These are phyloP conservation scores for Canna indica DNA, from an alignment of 176 grass and related monocot species.

Conservation along the genomic window DNA sequence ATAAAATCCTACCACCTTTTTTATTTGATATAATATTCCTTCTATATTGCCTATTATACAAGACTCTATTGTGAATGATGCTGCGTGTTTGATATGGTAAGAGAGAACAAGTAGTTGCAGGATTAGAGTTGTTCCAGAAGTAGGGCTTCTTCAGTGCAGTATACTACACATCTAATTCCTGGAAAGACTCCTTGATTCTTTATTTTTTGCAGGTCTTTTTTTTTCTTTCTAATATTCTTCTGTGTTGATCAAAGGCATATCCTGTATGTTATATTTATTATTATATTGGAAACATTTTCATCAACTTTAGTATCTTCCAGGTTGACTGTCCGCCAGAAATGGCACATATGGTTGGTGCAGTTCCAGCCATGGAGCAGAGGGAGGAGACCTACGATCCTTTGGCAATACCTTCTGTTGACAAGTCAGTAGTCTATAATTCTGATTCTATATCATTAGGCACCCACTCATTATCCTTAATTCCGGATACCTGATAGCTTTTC, in stretches of 20 bases:
- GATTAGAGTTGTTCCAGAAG: too few relatives aligned
- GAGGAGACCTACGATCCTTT: conserved; percentile 89
- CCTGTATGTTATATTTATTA: background rate
- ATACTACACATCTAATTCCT: too few relatives aligned
- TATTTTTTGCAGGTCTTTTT: background rate
- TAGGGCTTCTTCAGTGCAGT: too few relatives aligned
- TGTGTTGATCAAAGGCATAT: background rate
- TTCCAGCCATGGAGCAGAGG: conserved; percentile 48
- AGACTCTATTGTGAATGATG: too few relatives aligned
- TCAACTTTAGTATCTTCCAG: conserved; percentile 34
- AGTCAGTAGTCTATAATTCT: conserved; percentile 34
- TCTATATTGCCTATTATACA: too few relatives aligned
- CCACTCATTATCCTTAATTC: background rate
- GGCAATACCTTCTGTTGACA: conserved; percentile 69
- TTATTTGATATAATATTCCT: too few relatives aligned
- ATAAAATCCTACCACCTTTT: too few relatives aligned
- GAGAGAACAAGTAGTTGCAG: too few relatives aligned
- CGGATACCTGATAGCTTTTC: conserved; percentile 4
- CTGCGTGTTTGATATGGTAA: too few relatives aligned
- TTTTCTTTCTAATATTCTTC: background rate
- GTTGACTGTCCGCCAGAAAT: conserved; percentile 47
- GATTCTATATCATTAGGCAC: background rate
- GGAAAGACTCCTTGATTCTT: too few relatives aligned
- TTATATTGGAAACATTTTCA: background rate
- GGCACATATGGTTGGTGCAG: conserved; percentile 32